Evolutionary conservation across 495 filamentous ascomycete genomes (phyloP), one percentile per base, ranked within the genome.

Genomic region (Friedmanniomyces simplex): DNA sequence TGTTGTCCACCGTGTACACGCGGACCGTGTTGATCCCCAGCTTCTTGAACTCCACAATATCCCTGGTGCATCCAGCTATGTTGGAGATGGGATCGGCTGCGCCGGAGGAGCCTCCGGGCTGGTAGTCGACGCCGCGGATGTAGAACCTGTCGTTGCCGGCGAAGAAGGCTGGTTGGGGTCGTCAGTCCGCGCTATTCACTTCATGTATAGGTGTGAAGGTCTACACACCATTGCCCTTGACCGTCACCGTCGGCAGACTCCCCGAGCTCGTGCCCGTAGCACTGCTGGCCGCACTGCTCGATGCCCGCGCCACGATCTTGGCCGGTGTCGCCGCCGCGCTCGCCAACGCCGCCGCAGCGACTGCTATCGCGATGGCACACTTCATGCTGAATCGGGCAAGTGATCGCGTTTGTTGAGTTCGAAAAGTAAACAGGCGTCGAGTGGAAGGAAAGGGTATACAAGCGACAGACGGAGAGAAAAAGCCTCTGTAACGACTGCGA

Each of bases 1-100:
- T 88, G 75, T 95, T 95, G 71, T 96, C 91, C 50, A 91, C 82
- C 0, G 88, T 91, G 78, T 96, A 96, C 58, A 95, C 83, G 69
- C 91, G 89, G 61, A 96, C 78, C 39, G 89, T 89, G 76, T 96
- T 96, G 68, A 96, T 75, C 46, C 89, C 89, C 10, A 96, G 76
- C 61, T 89, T 80, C 71, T 85, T 79, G 80, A 96, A 95, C 61
- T 89, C 74, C 18, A 74, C 71, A 67, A 96, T 87, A 70, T 97
- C 91, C 55, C 91, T 87, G 67, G 79, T 79, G 79, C 91, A 97
- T 54, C 72, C 72, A 0, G 70, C 69, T 18, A 71, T 64, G 64
- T 94, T 82, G 50, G 89, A 83, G 50, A 97, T 82, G 45, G 91
- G 91, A 64, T 98, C 91, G 20, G 68, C 64, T 54, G 87, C 78